Evolutionary conservation across 257 asterid species (phyloP).

Genomic region (Solanum paucissectum): DNA sequence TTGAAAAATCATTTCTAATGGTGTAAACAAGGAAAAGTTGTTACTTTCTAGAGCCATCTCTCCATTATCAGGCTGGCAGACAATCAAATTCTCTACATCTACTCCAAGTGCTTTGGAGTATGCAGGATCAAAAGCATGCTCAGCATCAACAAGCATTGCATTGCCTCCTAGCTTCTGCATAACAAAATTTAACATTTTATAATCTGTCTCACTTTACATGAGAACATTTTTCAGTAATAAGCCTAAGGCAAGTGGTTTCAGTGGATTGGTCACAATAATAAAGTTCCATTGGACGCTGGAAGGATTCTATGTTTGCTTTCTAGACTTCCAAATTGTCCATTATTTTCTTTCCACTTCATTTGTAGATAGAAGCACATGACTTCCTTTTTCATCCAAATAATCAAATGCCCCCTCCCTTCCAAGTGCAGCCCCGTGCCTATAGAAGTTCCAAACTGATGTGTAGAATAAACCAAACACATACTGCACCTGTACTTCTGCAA

Average conservation of each 20-base stretch:
- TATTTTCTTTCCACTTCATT: background rate
- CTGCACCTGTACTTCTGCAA: constrained; percentile 99
- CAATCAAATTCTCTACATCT: constrained; percentile 93
- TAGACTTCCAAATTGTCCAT: background rate
- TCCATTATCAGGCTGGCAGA: constrained; percentile 99
- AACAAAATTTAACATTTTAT: background rate
- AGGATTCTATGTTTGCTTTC: background rate
- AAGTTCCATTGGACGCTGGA: background rate
- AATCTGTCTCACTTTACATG: background rate
- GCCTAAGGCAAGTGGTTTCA: background rate
- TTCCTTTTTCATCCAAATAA: background rate
- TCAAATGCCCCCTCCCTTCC: background rate
- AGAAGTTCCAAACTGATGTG: background rate
- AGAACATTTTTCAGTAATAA: background rate
- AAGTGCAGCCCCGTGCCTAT: background rate
- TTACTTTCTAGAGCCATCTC: constrained; percentile 99
- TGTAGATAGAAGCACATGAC: background rate
- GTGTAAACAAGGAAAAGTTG: constrained; percentile 12
- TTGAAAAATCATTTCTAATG: background rate
- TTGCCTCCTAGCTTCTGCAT: constrained; percentile 93
- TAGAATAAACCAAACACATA: constrained; percentile 30
- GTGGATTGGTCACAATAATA: background rate
- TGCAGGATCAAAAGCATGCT: constrained; percentile 97
- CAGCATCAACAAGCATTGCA: constrained; percentile 99
- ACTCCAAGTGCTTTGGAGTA: constrained; percentile 93